Conservation (phyloP, 2,329 filamentous ascomycete species). For the Nemania bipapillata region DNA sequence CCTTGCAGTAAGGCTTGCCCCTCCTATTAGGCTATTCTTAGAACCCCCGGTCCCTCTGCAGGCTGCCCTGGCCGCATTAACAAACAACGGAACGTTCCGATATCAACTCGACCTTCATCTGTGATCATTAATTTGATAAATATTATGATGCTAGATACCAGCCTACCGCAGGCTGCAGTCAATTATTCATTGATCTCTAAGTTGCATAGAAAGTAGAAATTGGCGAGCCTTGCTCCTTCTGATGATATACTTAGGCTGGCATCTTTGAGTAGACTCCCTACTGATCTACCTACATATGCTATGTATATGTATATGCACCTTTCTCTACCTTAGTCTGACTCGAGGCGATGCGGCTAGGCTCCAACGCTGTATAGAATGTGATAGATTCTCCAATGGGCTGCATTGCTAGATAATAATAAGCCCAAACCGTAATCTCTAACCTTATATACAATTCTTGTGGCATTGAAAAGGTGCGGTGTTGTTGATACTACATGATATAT, state of each 20-base stretch:
- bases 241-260: too few species aligned
- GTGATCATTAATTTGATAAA: too few species aligned
- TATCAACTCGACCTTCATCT: background rate
- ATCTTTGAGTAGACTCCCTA: too few species aligned
- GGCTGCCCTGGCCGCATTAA: conserved; percentile 12
- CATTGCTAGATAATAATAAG: background rate
- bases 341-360: background rate
- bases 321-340: background rate
- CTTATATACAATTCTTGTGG: background rate
- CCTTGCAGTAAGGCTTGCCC: conserved; percentile 26
- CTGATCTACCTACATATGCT: background rate
- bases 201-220: background rate
- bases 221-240: background rate
- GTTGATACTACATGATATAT: conserved; percentile 11
- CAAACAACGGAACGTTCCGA: conserved; percentile 8
- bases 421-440: background rate
- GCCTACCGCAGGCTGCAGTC: background rate
- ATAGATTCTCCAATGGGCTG: background rate
- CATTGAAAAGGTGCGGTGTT: background rate
- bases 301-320: background rate
- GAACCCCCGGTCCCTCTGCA: background rate
- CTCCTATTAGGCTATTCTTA: conserved; percentile 1
- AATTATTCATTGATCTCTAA: background rate
- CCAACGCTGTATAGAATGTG: background rate
- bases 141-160: too few species aligned